phyloP scores from a whole-genome alignment of 805 yeast species.

The Spencermartinsiella europaea region DNA sequence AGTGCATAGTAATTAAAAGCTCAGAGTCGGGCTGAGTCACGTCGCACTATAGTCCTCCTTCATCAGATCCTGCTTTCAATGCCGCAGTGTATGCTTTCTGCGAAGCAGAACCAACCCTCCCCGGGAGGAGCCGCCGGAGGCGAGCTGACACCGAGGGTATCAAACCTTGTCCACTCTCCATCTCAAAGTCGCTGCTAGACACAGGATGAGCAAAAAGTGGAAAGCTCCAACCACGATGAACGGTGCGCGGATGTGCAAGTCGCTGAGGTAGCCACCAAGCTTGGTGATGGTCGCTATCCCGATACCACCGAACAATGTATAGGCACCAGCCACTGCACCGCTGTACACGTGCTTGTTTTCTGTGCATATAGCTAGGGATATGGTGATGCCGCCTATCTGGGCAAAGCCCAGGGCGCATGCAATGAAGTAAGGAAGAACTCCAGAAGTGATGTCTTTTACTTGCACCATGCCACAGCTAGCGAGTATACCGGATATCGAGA shows the following conservation, averaged over 20 bases:
- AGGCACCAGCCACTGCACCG: conserved; percentile 67
- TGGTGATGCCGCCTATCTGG: conserved; percentile 57
- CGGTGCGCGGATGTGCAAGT: conserved; percentile 53
- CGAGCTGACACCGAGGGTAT: too few relatives aligned
- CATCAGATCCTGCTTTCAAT: too few relatives aligned
- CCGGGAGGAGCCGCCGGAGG: too few relatives aligned
- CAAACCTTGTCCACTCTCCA: too few relatives aligned
- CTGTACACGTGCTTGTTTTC: conserved; percentile 41
- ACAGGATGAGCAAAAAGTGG: conserved; percentile 24
- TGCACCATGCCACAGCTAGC: conserved; percentile 37
- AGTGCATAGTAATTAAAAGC: too few relatives aligned
- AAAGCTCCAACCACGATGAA: conserved; percentile 49
- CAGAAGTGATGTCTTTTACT: conserved; percentile 4
- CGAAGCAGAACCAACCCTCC: too few relatives aligned
- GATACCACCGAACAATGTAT: conserved; percentile 61
- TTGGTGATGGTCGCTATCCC: conserved; percentile 59
- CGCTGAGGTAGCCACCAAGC: conserved; percentile 59
- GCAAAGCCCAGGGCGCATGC: conserved; percentile 50
- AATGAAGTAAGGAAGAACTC: conserved; percentile 33
- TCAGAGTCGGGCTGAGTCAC: too few relatives aligned
- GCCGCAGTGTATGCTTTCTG: too few relatives aligned
- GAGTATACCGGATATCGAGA: conserved; percentile 40
- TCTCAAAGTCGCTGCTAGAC: conserved; percentile 2
- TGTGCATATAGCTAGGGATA: conserved; percentile 58
- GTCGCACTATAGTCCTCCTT: too few relatives aligned